Evolutionary conservation across 2,329 filamentous ascomycete species (phyloP).

Genomic region (Penicillium hesseltinei): DNA sequence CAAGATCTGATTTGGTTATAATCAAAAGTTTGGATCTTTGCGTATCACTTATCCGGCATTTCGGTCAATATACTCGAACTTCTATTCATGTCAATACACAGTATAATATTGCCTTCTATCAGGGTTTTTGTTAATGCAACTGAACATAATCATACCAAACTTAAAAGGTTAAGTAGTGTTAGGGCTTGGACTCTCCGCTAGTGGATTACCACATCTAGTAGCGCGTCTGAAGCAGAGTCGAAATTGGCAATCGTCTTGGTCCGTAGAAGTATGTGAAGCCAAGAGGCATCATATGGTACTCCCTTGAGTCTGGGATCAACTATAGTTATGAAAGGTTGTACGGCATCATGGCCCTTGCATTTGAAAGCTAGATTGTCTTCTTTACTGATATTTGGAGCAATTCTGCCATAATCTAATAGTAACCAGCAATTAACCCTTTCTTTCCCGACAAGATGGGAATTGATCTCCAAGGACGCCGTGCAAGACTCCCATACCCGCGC

Average conservation of each 20-base stretch:
- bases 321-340: no score
- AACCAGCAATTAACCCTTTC: neutral
- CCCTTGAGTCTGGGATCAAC: neutral
- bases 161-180: neutral
- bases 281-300: no score
- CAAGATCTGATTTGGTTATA: slow-evolving; percentile 24
- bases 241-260: neutral
- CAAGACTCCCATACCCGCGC: neutral
- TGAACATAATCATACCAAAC: no score
- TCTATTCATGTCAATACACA: neutral
- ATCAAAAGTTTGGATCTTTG: neutral
- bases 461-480: neutral
- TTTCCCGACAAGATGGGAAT: neutral
- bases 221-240: neutral
- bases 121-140: no score
- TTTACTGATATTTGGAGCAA: neutral
- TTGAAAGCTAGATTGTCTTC: neutral
- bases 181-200: neutral
- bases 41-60: neutral
- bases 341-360: neutral
- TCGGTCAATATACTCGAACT: neutral
- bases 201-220: neutral
- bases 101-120: neutral
- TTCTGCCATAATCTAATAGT: neutral
- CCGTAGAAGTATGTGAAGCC: neutral